Base-by-base conservation (phyloP, 306 rosid species). In the Quercus robur region DNA sequence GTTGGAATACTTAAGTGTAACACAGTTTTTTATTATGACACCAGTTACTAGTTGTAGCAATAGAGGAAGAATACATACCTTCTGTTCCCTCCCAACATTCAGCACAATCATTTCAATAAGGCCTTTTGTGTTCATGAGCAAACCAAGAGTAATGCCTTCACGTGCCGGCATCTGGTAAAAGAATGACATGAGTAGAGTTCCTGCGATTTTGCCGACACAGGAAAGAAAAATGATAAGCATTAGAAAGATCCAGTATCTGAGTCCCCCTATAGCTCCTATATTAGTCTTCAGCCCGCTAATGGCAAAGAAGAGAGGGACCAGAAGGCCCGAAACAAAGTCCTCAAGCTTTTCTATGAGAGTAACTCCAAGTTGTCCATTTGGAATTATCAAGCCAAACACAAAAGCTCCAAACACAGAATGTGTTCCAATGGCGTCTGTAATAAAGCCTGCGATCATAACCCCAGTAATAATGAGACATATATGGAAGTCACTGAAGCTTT, bases 81-180 rank as follows among this genome's bases (percentile, higher is more conserved):
- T 87, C 17, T 93, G 99, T 81, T 95, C 98, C 75, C 80, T 91
- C 26, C 98, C 99, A 20, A 95, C 97, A 38, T 95, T 95, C 38
- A 95, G 96, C 68, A 95, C 91, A 14, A 95, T 87, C 81, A 95
- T 87, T 79, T 95, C 99, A 14, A 95, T 80, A 5, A 95, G 97
- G 79, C 99, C 99, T 81, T 95, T 95, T 31, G 98, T 88, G 89
- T 95, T 95, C 99, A 95, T 91, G 75, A 95, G 97, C 73, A 93
- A 70, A 54, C 98, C 99, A 11, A 93, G 90, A 18, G 96, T 77
- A 41, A 83, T 59, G 0, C 94, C 98, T 79, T 95, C 99, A 1
- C 84, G 89, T 7, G 87, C 3, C 0, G 97, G 85, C 94, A 95
- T 91, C 57, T 83, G 81, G 71, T 93, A 93, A 68, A 85, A 89